A percentile compares a stretch with the other conserved stretches of the same genome.
These are phyloP conservation scores for Hypoxylon crocopeplum DNA, from an alignment of 495 filamentous ascomycete genomes.

Conservation along the genomic window DNA sequence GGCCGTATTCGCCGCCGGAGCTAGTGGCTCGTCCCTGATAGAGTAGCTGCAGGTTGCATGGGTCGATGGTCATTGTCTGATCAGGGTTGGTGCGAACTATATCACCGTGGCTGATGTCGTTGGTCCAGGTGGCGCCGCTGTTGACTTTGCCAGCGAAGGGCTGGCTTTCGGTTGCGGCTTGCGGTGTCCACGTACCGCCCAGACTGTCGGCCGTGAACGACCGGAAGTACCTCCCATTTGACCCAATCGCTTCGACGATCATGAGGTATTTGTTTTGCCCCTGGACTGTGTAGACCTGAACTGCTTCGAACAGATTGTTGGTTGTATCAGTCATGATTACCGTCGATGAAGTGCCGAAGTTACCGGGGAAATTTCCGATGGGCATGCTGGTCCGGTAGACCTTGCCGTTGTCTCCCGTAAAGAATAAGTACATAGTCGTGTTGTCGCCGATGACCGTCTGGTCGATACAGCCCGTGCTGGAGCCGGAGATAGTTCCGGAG, in stretches of 20 bases:
- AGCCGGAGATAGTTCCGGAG: conserved; percentile 57
- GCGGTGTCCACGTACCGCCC: conserved; percentile 59
- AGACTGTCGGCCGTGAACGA: conserved; percentile 65
- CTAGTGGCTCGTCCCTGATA: conserved; percentile 59
- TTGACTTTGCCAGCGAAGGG: conserved; percentile 70
- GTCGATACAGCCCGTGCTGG: conserved; percentile 61
- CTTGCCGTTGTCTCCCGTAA: conserved; percentile 68
- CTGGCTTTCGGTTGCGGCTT: conserved; percentile 56
- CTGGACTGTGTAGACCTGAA: conserved; percentile 66
- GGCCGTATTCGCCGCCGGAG: conserved; percentile 47
- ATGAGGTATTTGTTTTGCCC: conserved; percentile 63
- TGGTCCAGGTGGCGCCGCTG: conserved; percentile 66
- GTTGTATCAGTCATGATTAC: conserved; percentile 57
- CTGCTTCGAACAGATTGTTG: conserved; percentile 68
- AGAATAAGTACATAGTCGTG: conserved; percentile 68
- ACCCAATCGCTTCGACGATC: conserved; percentile 67
- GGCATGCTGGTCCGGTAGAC: conserved; percentile 68
- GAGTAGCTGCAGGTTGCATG: conserved; percentile 65
- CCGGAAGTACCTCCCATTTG: conserved; percentile 67
- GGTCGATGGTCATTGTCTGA: conserved; percentile 62
- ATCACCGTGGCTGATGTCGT: conserved; percentile 70
- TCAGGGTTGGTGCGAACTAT: conserved; percentile 60
- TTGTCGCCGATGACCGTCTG: conserved; percentile 66
- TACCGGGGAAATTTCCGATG: conserved; percentile 63
- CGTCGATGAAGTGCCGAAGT: conserved; percentile 58